Conservation (phyloP, 768 basidiomycete species). For the Termitomyces sp. region DNA sequence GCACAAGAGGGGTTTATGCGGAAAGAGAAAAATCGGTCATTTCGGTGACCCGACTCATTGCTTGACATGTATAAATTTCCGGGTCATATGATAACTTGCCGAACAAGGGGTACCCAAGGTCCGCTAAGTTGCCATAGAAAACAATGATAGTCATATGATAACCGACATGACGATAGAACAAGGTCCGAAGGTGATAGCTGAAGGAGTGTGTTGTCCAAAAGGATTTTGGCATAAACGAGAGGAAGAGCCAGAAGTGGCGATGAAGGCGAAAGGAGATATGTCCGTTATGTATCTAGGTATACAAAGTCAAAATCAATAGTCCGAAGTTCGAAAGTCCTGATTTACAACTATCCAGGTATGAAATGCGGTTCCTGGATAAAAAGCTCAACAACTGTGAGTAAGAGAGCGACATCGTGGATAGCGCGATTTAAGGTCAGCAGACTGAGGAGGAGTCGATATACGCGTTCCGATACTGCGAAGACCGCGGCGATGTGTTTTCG, state of each 20-base stretch:
- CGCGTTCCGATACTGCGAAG: conserved; percentile 38
- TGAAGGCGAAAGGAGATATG: background rate
- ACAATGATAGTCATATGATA: background rate
- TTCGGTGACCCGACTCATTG: background rate
- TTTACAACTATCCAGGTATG: conserved; percentile 10
- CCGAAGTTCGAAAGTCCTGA: conserved; percentile 5
- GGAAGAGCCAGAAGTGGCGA: conserved; percentile 1
- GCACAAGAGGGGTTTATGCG: background rate
- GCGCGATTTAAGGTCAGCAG: conserved; percentile 24
- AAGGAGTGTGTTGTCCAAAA: background rate
- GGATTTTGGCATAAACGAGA: background rate
- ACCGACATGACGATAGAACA: conserved; percentile 3
- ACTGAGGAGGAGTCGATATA: conserved; percentile 36
- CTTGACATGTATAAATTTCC: too few relatives aligned
- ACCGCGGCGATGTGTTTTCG: conserved; percentile 26
- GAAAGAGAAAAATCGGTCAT: background rate
- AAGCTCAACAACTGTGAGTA: conserved; percentile 21
- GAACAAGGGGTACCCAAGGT: background rate
- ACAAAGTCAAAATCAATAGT: conserved; percentile 13
- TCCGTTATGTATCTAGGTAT: background rate
- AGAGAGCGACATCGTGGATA: conserved; percentile 26
- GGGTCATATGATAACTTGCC: background rate
- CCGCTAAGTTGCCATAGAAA: background rate
- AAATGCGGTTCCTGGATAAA: background rate
- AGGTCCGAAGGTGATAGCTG: background rate